Percentiles rank a stretch among this genome's conserved stretches.
Evolutionary conservation across 2,329 filamentous ascomycete genomes (phyloP).

Genomic region (Pseudopithomyces maydicus): DNA sequence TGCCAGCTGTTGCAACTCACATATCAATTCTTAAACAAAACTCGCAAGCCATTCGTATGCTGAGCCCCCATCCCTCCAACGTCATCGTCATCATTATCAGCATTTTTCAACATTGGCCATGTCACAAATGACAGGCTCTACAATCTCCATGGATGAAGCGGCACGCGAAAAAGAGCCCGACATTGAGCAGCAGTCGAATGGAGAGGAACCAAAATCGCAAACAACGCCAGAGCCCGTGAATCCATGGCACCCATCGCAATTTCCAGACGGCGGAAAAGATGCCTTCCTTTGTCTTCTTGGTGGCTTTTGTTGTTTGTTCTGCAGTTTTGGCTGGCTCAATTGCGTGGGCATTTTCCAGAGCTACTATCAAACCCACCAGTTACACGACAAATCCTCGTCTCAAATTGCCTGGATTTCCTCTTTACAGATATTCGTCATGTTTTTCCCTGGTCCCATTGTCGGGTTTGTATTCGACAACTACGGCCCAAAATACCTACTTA

Average conservation of each 20-base stretch:
- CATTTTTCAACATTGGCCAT: not conserved
- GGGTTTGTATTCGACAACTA: slow-evolving; percentile 68
- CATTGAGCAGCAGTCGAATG: not conserved
- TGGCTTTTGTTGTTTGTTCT: slow-evolving; percentile 34
- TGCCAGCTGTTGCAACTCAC: no score
- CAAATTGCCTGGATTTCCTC: slow-evolving; percentile 55
- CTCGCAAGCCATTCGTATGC: no score
- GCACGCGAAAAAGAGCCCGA: not conserved
- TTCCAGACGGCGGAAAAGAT: slow-evolving; percentile 45
- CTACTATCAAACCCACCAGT: slow-evolving; percentile 52
- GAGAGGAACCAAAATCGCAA: not conserved
- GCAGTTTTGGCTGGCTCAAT: slow-evolving; percentile 51
- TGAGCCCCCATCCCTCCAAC: not conserved
- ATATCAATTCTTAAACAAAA: no score
- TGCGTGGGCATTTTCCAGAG: slow-evolving; percentile 53
- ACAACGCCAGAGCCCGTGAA: slow-evolving; percentile 18
- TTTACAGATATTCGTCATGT: slow-evolving; percentile 53
- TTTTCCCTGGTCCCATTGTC: slow-evolving; percentile 60
- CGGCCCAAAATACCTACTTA: slow-evolving; percentile 62
- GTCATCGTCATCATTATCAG: no score
- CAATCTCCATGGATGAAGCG: not conserved
- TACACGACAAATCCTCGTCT: slow-evolving; percentile 44
- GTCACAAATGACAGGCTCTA: not conserved
- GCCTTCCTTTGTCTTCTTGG: slow-evolving; percentile 41
- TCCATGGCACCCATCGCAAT: slow-evolving; percentile 38